Evolutionary conservation across 768 basidiomycete genomes (phyloP).

Genomic region (Cystofilobasidium bisporidii): DNA sequence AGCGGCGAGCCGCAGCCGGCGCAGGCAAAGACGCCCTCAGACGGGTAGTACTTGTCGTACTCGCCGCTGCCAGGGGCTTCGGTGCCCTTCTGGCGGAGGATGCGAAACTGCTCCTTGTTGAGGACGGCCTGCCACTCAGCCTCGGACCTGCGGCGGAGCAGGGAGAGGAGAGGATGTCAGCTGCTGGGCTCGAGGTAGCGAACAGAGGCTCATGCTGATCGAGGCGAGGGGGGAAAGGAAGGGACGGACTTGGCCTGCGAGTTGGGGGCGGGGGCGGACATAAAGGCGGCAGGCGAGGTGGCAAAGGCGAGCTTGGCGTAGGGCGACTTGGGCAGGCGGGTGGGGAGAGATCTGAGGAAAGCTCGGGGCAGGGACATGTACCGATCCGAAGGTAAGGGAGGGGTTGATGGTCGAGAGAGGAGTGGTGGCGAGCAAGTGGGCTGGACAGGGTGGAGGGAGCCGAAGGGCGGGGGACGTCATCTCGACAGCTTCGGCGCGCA

Average conservation of each 20-base stretch:
- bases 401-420: neutral
- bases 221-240: too few relatives aligned
- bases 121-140: constrained; percentile 12
- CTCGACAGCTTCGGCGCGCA: too few relatives aligned
- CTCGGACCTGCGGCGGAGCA: neutral
- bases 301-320: neutral
- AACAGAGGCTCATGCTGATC: too few relatives aligned
- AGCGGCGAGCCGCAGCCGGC: constrained; percentile 23
- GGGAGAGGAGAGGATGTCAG: neutral
- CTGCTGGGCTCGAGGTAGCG: too few relatives aligned
- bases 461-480: too few relatives aligned
- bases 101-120: constrained; percentile 55
- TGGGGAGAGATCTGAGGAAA: neutral
- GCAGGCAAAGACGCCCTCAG: constrained; percentile 20
- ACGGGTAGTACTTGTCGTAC: constrained; percentile 57
- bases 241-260: too few relatives aligned
- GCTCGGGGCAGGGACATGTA: neutral
- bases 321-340: constrained; percentile 1
- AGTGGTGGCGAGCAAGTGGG: too few relatives aligned
- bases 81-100: constrained; percentile 70
- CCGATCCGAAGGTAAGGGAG: neutral
- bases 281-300: neutral
- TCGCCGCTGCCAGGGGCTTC: constrained; percentile 67
- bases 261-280: neutral
- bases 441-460: too few relatives aligned